Evolutionary conservation across 2,329 filamentous ascomycete species (phyloP).

Genomic region (Aspergillus fumigatus): DNA sequence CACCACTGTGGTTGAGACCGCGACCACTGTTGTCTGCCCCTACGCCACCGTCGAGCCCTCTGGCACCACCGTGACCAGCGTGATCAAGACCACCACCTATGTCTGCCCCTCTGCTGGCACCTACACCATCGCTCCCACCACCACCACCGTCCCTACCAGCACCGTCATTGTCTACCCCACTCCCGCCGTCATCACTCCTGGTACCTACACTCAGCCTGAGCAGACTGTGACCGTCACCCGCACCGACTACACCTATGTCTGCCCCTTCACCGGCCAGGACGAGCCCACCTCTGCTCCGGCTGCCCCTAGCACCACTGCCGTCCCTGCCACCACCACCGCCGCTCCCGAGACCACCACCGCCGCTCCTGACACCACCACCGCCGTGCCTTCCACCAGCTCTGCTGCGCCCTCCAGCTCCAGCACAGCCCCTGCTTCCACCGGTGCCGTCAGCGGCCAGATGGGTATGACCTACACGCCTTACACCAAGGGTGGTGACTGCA

Average conservation of each 20-base stretch:
- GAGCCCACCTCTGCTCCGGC: constrained; percentile 22
- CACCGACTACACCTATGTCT: constrained; percentile 65
- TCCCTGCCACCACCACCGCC: constrained; percentile 20
- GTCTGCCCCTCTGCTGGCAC: constrained; percentile 69
- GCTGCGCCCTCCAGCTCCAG: constrained; percentile 18
- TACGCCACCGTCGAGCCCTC: constrained; percentile 61
- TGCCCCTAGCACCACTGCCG: constrained; percentile 19
- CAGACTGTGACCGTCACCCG: constrained; percentile 64
- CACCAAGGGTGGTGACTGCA: constrained; percentile 57
- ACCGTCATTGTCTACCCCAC: constrained; percentile 60
- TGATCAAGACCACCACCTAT: constrained; percentile 66
- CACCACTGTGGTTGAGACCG: constrained; percentile 62
- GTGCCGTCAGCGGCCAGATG: constrained; percentile 49
- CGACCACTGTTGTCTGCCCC: constrained; percentile 66
- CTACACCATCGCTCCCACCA: constrained; percentile 68
- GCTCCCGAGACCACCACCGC: constrained; percentile 18
- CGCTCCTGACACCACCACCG: constrained; percentile 18
- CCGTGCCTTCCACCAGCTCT: constrained; percentile 21
- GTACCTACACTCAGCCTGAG: constrained; percentile 68
- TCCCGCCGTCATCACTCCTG: constrained; percentile 60
- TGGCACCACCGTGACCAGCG: constrained; percentile 57
- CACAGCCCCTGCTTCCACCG: constrained; percentile 12
- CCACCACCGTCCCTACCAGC: constrained; percentile 53
- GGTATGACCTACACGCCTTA: constrained; percentile 81
- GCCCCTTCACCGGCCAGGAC: constrained; percentile 57